Evolutionary conservation across 2,329 filamentous ascomycete species (phyloP).

Genomic region (Botryosphaeria agaves): DNA sequence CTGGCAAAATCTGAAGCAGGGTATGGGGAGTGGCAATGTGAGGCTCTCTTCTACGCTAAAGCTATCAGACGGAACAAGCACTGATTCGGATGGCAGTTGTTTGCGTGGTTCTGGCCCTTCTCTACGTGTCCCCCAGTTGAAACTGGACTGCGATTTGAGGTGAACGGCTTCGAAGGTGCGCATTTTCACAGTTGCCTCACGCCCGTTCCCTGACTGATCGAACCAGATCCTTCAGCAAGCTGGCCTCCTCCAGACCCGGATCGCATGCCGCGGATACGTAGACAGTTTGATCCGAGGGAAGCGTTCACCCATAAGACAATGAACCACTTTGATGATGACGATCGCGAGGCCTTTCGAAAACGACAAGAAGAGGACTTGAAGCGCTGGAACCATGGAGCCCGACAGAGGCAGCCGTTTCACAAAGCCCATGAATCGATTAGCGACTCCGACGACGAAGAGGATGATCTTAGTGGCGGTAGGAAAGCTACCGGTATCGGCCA

Average conservation of each 20-base stretch:
- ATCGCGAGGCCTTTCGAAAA: conserved; percentile 34
- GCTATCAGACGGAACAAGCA: too few species aligned
- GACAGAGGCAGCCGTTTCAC: conserved; percentile 23
- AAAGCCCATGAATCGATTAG: conserved; percentile 17
- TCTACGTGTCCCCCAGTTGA: conserved; percentile 29
- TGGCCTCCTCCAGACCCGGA: conserved; percentile 36
- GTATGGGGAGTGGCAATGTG: conserved; percentile 51
- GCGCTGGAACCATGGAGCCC: conserved; percentile 18
- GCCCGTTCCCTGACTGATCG: too few species aligned
- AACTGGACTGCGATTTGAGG: conserved; percentile 44
- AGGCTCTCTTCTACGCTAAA: conserved; percentile 1
- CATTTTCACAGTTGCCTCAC: too few species aligned
- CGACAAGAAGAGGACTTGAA: conserved; percentile 35
- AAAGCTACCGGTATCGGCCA: conserved; percentile 17
- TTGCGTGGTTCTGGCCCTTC: conserved; percentile 56
- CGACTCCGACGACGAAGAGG: conserved; percentile 5
- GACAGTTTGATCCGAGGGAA: conserved; percentile 5
- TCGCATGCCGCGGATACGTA: conserved; percentile 17
- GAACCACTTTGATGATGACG: conserved; percentile 21
- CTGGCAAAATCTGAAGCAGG: conserved; percentile 54
- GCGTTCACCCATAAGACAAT: conserved; percentile 11
- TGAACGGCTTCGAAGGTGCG: conserved; percentile 59
- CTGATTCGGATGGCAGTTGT: conserved; percentile 15
- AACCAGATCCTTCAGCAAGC: conserved; percentile 15
- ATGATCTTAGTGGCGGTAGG: conserved; percentile 9